Conservation (phyloP, 768 basidiomycete genomes). For the Wakefieldia striispora region DNA sequence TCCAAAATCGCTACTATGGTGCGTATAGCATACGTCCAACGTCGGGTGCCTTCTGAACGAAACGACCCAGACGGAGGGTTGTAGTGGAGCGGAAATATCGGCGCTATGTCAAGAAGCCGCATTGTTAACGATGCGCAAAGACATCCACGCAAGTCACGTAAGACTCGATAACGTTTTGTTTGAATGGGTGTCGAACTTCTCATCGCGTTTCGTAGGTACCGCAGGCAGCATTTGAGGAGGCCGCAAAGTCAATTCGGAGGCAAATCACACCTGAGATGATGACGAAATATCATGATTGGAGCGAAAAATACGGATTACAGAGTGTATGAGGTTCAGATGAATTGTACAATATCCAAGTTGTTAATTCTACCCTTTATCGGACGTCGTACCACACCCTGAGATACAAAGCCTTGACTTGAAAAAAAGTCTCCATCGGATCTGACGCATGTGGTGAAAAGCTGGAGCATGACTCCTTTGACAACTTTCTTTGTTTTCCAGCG, state of each 20-base stretch:
- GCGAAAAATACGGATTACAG: conserved; percentile 32
- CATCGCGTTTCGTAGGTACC: conserved; percentile 55
- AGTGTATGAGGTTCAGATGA: conserved; percentile 4
- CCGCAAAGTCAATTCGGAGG: conserved; percentile 66
- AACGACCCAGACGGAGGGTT: conserved; percentile 75
- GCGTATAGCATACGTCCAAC: conserved; percentile 2
- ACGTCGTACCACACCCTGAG: no score
- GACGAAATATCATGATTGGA: conserved; percentile 71
- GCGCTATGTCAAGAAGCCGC: conserved; percentile 97
- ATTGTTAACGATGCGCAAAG: conserved; percentile 82
- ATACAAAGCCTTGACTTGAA: neutral
- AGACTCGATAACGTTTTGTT: conserved; percentile 26
- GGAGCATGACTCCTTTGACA: no score
- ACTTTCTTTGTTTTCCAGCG: no score
- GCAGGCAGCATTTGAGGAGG: conserved; percentile 66
- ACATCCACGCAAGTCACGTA: conserved; percentile 77
- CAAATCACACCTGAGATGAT: conserved; percentile 86
- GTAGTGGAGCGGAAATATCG: conserved; percentile 92
- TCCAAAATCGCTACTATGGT: conserved; percentile 70
- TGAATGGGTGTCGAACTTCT: neutral
- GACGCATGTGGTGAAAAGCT: no score
- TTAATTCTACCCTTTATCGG: no score
- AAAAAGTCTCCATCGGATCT: neutral
- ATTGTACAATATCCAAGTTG: no score
- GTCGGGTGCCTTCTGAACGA: conserved; percentile 3